Conservation (phyloP, 495 filamentous ascomycete species). For the Penicillium silybi region DNA sequence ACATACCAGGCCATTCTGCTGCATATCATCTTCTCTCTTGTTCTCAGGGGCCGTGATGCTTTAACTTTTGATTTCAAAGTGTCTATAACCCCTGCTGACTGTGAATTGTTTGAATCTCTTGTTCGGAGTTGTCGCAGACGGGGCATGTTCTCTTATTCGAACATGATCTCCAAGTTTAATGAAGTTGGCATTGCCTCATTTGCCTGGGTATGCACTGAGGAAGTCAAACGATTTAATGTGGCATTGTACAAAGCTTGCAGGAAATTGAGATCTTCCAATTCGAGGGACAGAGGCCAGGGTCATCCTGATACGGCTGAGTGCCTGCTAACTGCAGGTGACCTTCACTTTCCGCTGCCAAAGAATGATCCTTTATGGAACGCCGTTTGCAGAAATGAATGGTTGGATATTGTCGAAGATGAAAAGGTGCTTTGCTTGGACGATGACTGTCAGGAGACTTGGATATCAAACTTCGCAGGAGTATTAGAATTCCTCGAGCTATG, state of each 20-base stretch:
- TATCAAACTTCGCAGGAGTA: slow-evolving; percentile 14
- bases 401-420: background rate
- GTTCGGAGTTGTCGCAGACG: slow-evolving; percentile 23
- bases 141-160: slow-evolving; percentile 30
- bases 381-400: slow-evolving; percentile 18
- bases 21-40: slow-evolving; percentile 23
- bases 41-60: background rate
- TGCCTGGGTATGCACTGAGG: slow-evolving; percentile 27
- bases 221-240: slow-evolving; percentile 28
- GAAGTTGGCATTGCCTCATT: slow-evolving; percentile 8
- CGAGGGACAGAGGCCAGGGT: background rate
- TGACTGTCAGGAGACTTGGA: slow-evolving; percentile 15
- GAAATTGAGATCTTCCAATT: background rate
- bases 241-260: slow-evolving; percentile 24
- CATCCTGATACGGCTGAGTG: background rate
- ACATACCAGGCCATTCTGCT: slow-evolving; percentile 33
- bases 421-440: background rate
- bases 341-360: slow-evolving; percentile 28
- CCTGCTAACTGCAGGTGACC: slow-evolving; percentile 14
- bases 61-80: slow-evolving; percentile 17
- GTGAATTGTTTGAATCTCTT: slow-evolving; percentile 18
- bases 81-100: slow-evolving; percentile 9
- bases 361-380: slow-evolving; percentile 23
- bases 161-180: slow-evolving; percentile 19
- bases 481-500: slow-evolving; percentile 2